Percentiles rank a stretch among this genome's conserved stretches.
Conservation (phyloP, 805 yeast genomes). For the Kodamaea kaohsiungensis region DNA sequence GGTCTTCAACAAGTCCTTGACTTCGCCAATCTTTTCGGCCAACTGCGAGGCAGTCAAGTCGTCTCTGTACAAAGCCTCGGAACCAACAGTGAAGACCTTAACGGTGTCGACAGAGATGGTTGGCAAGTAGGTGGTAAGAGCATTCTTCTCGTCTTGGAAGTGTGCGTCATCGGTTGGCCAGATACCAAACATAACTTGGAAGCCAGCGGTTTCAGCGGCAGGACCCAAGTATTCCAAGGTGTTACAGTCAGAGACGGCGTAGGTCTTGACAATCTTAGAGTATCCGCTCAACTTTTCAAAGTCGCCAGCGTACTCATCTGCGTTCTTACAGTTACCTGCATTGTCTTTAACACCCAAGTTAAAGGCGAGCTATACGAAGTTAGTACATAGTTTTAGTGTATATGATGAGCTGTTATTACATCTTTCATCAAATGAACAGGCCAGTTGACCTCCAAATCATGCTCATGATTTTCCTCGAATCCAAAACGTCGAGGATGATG, state of each 20-base stretch:
- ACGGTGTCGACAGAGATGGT: conserved; percentile 65
- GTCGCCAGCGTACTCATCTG: conserved; percentile 70
- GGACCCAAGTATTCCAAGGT: conserved; percentile 84
- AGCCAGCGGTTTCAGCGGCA: conserved; percentile 76
- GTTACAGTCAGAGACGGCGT: conserved; percentile 93
- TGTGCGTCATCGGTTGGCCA: conserved; percentile 93
- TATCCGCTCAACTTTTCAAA: conserved; percentile 58
- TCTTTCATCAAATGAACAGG: background rate
- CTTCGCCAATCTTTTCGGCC: conserved; percentile 62
- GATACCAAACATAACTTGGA: conserved; percentile 77
- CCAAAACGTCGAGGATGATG: background rate
- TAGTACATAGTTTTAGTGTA: background rate
- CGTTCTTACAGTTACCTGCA: conserved; percentile 72
- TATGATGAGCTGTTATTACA: too few species aligned
- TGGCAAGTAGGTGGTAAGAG: conserved; percentile 73
- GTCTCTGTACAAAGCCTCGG: conserved; percentile 91
- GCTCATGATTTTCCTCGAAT: background rate
- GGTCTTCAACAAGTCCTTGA: conserved; percentile 58
- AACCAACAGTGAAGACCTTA: conserved; percentile 84
- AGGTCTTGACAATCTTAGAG: conserved; percentile 73
- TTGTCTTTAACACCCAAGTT: conserved; percentile 82
- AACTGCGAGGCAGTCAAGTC: conserved; percentile 77
- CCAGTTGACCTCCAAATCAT: background rate
- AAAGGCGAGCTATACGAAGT: conserved; percentile 55
- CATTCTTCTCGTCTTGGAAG: conserved; percentile 70